Evolutionary conservation across 306 rosid species (phyloP), one percentile per base, ranked within the genome.

Genomic region (Ziziphus jujuba): DNA sequence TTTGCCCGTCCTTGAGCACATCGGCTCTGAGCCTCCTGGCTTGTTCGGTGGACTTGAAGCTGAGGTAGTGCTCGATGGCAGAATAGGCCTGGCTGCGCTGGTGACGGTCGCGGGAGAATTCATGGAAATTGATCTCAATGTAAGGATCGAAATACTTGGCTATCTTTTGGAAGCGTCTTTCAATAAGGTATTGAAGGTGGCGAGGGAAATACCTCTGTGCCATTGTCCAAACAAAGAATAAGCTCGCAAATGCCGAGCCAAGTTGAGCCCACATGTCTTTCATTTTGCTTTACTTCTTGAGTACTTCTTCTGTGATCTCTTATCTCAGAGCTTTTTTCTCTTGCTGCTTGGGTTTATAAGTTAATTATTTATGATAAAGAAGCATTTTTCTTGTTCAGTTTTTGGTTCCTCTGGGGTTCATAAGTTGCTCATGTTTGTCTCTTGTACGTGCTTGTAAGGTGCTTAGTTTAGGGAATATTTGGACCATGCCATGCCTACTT

Each of bases 21-120:
- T 91, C 92, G 11, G 81, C 97, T 57, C 84, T 84, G 25, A 91
- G 92, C 36, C 80, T 74, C 78, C 82, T 91, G 15, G 97, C 97
- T 52, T 88, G 90, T 3, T 81, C 59, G 0, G 87, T 75, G 34
- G 90, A 83, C 34, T 70, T 81, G 45, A 86, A 73, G 71, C 87
- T 82, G 20, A 91, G 87, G 61, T 79, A 91, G 69, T 77, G 86
- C 48, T 86, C 86, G 53, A 91, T 88, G 72, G 91, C 81, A 4
- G 83, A 71, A 25, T 80, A 86, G 23, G 91, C 96, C 34, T 91
- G 91, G 40, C 89, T 84, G 1, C 92, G 71, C 77, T 68, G 84
- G 5, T 84, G 76, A 6, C 91, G 79, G 71, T 91, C 92, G 0
- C 97, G 91, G 0, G 84, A 75, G 70, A 86, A 67, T 53, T 91